phyloP scores from a whole-genome alignment of 2,329 filamentous ascomycete genomes.

The Arthrobotrys conoides region DNA sequence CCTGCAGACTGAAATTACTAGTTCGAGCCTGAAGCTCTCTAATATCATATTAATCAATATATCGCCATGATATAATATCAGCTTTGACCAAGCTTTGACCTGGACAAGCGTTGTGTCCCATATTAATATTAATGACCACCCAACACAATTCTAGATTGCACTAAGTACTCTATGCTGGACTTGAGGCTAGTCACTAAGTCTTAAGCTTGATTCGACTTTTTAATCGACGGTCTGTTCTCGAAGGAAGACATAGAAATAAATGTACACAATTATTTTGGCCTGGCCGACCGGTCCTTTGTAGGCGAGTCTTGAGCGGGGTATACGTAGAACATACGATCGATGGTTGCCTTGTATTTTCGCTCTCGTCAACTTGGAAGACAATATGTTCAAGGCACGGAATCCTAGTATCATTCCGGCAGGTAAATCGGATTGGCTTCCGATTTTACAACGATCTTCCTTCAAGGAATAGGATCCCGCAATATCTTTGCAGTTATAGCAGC shows the following conservation, averaged over 20 bases:
- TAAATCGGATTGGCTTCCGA: conserved; percentile 36
- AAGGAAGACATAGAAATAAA: neutral
- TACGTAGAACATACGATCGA: neutral
- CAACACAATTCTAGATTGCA: neutral
- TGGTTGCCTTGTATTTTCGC: conserved; percentile 37
- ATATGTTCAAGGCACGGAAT: neutral
- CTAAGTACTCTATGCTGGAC: too few species aligned
- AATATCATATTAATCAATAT: neutral
- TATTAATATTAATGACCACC: neutral
- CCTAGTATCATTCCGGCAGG: conserved; percentile 47
- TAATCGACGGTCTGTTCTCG: neutral
- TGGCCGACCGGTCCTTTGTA: too few species aligned
- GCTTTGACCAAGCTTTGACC: neutral
- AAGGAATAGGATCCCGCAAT: neutral
- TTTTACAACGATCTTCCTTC: conserved; percentile 36
- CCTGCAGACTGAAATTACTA: too few species aligned
- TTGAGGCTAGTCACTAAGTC: too few species aligned
- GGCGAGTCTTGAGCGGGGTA: neutral
- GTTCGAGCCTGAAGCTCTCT: neutral
- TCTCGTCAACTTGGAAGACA: conserved; percentile 13
- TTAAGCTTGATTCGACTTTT: neutral
- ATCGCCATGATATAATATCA: neutral
- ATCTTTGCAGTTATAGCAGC: conserved; percentile 10
- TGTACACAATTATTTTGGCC: too few species aligned
- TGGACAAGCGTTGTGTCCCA: neutral